Percentiles rank a stretch among this genome's conserved stretches.
phyloP scores from a whole-genome alignment of 805 yeast genomes.

The Saccharomycopsis sp. region DNA sequence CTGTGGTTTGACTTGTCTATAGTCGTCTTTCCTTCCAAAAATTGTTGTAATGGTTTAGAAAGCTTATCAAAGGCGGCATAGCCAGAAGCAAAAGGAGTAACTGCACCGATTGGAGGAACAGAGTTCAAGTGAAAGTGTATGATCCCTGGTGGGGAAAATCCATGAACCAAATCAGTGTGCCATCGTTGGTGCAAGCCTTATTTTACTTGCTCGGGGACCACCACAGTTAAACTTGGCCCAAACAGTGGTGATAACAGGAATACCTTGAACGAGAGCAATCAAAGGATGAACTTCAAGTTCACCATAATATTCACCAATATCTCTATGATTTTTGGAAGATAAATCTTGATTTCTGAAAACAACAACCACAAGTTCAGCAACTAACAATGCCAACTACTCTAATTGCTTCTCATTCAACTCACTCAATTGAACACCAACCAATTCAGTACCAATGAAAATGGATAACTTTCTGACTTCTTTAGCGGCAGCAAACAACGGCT shows the following conservation, averaged over 20 bases:
- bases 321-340: slow-evolving; percentile 36
- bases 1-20: slow-evolving; percentile 36
- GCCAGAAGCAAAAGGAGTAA: slow-evolving; percentile 47
- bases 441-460: slow-evolving; percentile 41
- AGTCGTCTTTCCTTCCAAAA: slow-evolving; percentile 39
- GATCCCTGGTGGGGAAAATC: slow-evolving; percentile 48
- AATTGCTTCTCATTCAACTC: slow-evolving; percentile 36
- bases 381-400: slow-evolving; percentile 40
- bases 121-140: slow-evolving; percentile 48
- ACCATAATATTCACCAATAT: slow-evolving; percentile 41
- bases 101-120: slow-evolving; percentile 45
- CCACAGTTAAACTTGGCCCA: no score
- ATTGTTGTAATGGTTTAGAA: slow-evolving; percentile 41
- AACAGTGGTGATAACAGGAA: slow-evolving; percentile 35
- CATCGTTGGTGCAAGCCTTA: slow-evolving; percentile 27
- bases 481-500: slow-evolving; percentile 36
- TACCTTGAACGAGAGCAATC: slow-evolving; percentile 29
- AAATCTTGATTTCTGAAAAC: slow-evolving; percentile 43
- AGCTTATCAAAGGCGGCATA: slow-evolving; percentile 47
- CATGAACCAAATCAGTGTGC: slow-evolving; percentile 53
- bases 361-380: slow-evolving; percentile 43
- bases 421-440: slow-evolving; percentile 37
- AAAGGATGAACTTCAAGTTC: slow-evolving; percentile 37
- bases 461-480: slow-evolving; percentile 35
- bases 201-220: no score